Conservation (phyloP, 306 rosid genomes). For the Dicorynia guianensis region DNA sequence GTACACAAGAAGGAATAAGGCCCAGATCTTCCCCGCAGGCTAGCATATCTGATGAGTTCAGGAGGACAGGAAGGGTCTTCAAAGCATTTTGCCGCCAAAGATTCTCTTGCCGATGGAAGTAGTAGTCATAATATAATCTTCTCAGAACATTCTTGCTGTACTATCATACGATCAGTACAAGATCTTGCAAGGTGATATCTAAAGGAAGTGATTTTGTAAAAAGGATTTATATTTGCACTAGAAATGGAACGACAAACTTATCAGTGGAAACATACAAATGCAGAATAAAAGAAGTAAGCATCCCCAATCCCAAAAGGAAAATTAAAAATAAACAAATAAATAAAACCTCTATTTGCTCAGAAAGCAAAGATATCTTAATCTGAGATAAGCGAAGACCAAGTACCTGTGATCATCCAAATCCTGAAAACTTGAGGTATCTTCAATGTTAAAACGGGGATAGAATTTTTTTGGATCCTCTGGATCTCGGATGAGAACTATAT, state of each 20-base stretch:
- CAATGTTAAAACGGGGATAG: constrained; percentile 96
- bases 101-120: constrained; percentile 94
- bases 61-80: constrained; percentile 92
- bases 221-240: constrained; percentile 13
- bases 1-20: constrained; percentile 94
- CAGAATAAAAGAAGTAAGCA: no score
- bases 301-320: no score
- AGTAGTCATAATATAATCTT: constrained; percentile 86
- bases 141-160: constrained; percentile 84
- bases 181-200: constrained; percentile 38
- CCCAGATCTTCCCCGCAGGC: constrained; percentile 99
- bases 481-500: constrained; percentile 83
- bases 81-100: constrained; percentile 95
- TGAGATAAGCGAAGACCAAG: constrained; percentile 53
- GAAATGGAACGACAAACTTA: constrained; percentile 20
- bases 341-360: not conserved
- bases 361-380: not conserved
- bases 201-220: constrained; percentile 29
- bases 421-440: constrained; percentile 82
- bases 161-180: constrained; percentile 27
- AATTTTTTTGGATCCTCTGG: constrained; percentile 82
- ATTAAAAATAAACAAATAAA: no score
- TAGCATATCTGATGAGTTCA: constrained; percentile 89
- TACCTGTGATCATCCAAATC: constrained; percentile 93
- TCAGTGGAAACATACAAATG: not conserved